Evolutionary conservation across 2,329 filamentous ascomycete genomes (phyloP).

Genomic region (Emergomyces africanus): DNA sequence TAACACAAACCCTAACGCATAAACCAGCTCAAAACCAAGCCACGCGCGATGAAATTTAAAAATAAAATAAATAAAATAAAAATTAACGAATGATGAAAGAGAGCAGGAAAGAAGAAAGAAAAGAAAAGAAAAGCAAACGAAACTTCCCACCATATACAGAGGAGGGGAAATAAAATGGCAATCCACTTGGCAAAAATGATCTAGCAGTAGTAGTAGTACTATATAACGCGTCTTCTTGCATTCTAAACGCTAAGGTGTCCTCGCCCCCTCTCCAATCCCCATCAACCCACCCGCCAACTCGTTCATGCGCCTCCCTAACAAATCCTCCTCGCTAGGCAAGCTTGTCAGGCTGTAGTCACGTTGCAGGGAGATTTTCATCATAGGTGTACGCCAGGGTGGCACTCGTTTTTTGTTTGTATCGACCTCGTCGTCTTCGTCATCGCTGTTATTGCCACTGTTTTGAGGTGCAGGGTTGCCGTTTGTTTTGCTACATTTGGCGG

Average conservation of each 20-base stretch:
- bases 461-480: neutral
- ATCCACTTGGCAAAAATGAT: too few species aligned
- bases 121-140: neutral
- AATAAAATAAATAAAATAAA: neutral
- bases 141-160: too few species aligned
- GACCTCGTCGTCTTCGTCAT: neutral
- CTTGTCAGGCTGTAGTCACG: slow-evolving; percentile 38
- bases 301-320: slow-evolving; percentile 43
- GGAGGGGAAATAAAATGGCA: too few species aligned
- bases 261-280: slow-evolving; percentile 27
- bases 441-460: neutral
- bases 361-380: slow-evolving; percentile 6
- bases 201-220: neutral
- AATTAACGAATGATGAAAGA: neutral
- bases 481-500: neutral
- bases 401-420: neutral
- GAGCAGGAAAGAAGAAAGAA: neutral
- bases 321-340: slow-evolving; percentile 44
- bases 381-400: neutral
- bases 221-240: neutral
- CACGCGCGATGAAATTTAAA: neutral
- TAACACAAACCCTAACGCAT: neutral
- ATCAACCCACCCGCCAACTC: slow-evolving; percentile 42
- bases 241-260: slow-evolving; percentile 15
- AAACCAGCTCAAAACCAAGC: neutral